These are phyloP conservation scores for Globisporangium uncinulatum DNA, from an alignment of 352 stramenopile genomes.

Conservation along the genomic window DNA sequence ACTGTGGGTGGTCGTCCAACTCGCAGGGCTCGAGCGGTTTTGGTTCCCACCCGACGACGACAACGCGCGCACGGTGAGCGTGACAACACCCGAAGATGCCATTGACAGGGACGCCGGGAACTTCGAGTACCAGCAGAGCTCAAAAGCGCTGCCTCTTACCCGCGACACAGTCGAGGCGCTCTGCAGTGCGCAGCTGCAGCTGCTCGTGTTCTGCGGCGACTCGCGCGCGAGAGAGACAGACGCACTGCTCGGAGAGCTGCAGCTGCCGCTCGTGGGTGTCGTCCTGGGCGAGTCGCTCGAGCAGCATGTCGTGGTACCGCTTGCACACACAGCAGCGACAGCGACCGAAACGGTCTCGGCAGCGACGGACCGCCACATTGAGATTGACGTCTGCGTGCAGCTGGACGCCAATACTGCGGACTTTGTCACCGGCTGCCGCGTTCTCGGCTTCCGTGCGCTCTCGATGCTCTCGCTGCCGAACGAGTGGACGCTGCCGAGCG, in stretches of 20 bases:
- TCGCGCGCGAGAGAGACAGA: conserved; percentile 25
- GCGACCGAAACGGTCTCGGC: not conserved
- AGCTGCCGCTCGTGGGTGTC: conserved; percentile 27
- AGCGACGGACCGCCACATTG: conserved; percentile 16
- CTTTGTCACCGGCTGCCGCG: conserved; percentile 32
- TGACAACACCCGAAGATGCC: conserved; percentile 2
- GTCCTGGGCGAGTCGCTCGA: conserved; percentile 19
- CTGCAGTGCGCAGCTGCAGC: conserved; percentile 23
- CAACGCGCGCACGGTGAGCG: not conserved
- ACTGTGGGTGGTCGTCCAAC: not conserved
- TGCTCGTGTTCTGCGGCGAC: conserved; percentile 36
- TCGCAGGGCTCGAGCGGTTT: not conserved
- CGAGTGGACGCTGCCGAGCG: conserved; percentile 40
- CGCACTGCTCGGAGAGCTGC: conserved; percentile 25
- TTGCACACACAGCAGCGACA: not conserved
- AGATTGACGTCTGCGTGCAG: conserved; percentile 31
- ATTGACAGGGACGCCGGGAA: not conserved
- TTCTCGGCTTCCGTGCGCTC: conserved; percentile 33
- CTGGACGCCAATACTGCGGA: conserved; percentile 47
- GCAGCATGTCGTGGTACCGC: conserved; percentile 18
- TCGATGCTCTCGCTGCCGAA: conserved; percentile 28
- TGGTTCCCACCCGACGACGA: conserved; percentile 2
- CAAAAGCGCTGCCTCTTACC: conserved; percentile 28
- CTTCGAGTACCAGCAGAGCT: conserved; percentile 49
- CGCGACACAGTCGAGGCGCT: conserved; percentile 31